Evolutionary conservation across 495 filamentous ascomycete genomes (phyloP), one percentile per base, ranked within the genome.

Genomic region (Astrocystis sublimbata): DNA sequence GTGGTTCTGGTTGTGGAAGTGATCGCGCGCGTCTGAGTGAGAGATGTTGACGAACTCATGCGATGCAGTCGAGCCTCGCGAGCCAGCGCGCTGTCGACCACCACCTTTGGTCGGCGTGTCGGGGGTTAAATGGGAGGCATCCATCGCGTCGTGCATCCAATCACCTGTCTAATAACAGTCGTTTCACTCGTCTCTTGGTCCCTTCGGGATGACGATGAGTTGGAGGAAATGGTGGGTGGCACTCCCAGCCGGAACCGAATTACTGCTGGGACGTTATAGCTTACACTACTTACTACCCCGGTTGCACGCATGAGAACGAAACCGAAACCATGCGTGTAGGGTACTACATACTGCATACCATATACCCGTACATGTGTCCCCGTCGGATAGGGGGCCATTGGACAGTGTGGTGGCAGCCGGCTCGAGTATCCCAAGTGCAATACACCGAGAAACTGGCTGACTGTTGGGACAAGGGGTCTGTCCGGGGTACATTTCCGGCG

Each of bases 91-190:
- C 21, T 41, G 45, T n/a, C n/a, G n/a, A n/a, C n/a, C n/a, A n/a
- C n/a, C n/a, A 30, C 30, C 35, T 5, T 24, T 46, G 9, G 38
- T 8, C 26, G 58, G 41, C 26, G 8, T 35, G 23, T 36, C 41
- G 24, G 61, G 61, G 19, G 21, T 33, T 61, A 66, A 47, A 28
- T 68, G 67, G 58, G 45, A 51, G 41, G 13, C 42, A 13, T 61
- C 52, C 64, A 69, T 69, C 1, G n/a, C n/a, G n/a, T n/a, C n/a
- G n/a, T n/a, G n/a, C n/a, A n/a, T n/a, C n/a, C n/a, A 46, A 46
- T 45, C 31, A 46, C 38, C 13, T n/a, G 35, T 43, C 12, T 9
- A 33, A n/a, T 38, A 5, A 21, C 19, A 28, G 19, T 50, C 13
- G 28, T 15, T 47, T 10, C 35, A 33, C n/a, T n/a, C n/a, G n/a